Evolutionary conservation across 805 yeast species (phyloP).

Genomic region (Starmerella asiatica): DNA sequence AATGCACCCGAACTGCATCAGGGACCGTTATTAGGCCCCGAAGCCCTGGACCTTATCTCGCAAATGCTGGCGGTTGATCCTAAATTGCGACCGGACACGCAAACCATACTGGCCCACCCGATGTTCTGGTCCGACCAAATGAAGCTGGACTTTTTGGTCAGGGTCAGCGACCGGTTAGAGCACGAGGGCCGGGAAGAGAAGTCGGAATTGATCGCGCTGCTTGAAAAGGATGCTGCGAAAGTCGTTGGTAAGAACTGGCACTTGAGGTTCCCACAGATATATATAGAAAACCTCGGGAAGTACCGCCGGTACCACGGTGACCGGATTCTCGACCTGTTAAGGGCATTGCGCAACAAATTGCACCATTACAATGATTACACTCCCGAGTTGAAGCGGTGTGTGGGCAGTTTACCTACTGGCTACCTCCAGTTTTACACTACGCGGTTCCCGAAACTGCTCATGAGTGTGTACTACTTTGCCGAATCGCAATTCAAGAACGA

Average conservation of each 20-base stretch:
- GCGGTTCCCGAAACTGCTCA: constrained; percentile 64
- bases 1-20: constrained; percentile 39
- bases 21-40: constrained; percentile 29
- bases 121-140: constrained; percentile 67
- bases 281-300: constrained; percentile 74
- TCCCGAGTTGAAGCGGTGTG: constrained; percentile 41
- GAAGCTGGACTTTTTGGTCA: constrained; percentile 69
- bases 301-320: constrained; percentile 75
- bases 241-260: constrained; percentile 65
- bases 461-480: constrained; percentile 47
- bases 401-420: constrained; percentile 76
- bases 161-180: constrained; percentile 85
- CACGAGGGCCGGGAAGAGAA: constrained; percentile 72
- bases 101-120: constrained; percentile 64
- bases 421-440: constrained; percentile 62
- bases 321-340: constrained; percentile 66
- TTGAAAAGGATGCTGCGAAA: constrained; percentile 39
- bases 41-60: constrained; percentile 58
- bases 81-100: constrained; percentile 54
- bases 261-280: constrained; percentile 48
- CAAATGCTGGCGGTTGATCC: constrained; percentile 65
- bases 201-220: constrained; percentile 38
- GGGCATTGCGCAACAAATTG: constrained; percentile 85
- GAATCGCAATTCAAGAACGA: constrained; percentile 11
- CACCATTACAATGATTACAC: constrained; percentile 81